Percentiles rank a stretch among this genome's conserved stretches.
phyloP scores from a whole-genome alignment of 257 asterid genomes.

The Primulina tabacum region DNA sequence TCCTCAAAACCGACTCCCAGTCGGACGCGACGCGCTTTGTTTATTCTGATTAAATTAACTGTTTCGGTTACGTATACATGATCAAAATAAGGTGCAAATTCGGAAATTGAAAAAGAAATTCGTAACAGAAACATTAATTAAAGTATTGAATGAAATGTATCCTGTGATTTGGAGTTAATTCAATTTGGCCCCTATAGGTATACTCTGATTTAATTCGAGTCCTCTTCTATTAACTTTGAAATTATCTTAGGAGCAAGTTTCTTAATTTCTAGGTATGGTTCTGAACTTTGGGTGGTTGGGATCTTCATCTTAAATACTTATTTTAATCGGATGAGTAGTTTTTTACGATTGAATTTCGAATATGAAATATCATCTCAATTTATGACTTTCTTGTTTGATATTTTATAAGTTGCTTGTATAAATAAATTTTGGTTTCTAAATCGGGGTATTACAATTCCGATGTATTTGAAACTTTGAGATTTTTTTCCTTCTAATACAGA shows the following conservation, averaged over 20 bases:
- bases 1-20: constrained; percentile 56
- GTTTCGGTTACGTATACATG: constrained; percentile 56
- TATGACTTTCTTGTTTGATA: too few relatives aligned
- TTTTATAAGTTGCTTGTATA: too few relatives aligned
- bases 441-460: too few relatives aligned
- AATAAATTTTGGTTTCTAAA: too few relatives aligned
- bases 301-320: neutral
- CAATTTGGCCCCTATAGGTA: constrained; percentile 25
- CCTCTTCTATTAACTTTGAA: constrained; percentile 22
- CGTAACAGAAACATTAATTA: constrained; percentile 1
- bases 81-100: constrained; percentile 18
- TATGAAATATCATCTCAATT: too few relatives aligned
- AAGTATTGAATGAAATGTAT: neutral
- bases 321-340: too few relatives aligned
- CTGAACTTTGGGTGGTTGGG: constrained; percentile 21
- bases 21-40: constrained; percentile 57
- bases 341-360: too few relatives aligned
- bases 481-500: too few relatives aligned
- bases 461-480: too few relatives aligned
- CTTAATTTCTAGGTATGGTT: constrained; percentile 18
- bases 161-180: constrained; percentile 11
- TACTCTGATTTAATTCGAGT: constrained; percentile 1
- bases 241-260: constrained; percentile 17
- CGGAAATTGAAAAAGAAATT: neutral
- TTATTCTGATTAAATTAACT: constrained; percentile 50